Conservation (phyloP, 2,329 filamentous ascomycete species). For the Hypoxylon rubiginosum region DNA sequence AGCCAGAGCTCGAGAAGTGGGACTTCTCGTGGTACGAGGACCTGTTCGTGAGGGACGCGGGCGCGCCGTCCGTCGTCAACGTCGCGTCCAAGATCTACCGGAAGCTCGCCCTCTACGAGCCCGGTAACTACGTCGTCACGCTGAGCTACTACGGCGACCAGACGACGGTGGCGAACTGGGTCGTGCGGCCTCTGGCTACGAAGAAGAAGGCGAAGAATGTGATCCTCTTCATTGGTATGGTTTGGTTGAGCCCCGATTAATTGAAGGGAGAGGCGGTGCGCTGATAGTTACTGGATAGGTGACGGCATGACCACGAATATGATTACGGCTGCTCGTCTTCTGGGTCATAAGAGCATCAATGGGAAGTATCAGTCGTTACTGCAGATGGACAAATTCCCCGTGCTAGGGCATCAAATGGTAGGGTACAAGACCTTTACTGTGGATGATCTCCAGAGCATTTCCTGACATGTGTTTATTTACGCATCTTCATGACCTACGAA, state of each 20-base stretch:
- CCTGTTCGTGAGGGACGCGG: conserved; percentile 80
- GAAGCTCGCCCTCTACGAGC: conserved; percentile 80
- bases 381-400: conserved; percentile 85
- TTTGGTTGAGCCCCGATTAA: no score
- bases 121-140: conserved; percentile 82
- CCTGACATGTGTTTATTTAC: no score
- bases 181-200: conserved; percentile 77
- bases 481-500: neutral
- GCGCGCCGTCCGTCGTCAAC: conserved; percentile 79
- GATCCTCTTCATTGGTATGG: conserved; percentile 83
- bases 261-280: neutral
- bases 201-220: conserved; percentile 86
- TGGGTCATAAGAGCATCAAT: conserved; percentile 86
- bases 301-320: conserved; percentile 81
- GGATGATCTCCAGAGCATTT: no score
- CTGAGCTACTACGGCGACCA: conserved; percentile 80
- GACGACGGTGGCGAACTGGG: conserved; percentile 81
- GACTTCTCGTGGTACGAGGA: conserved; percentile 89
- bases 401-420: conserved; percentile 87
- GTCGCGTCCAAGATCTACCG: conserved; percentile 85
- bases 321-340: conserved; percentile 83
- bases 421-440: neutral
- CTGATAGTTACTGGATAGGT: conserved; percentile 31
- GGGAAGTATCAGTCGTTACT: conserved; percentile 84
- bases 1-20: conserved; percentile 84